phyloP scores from a whole-genome alignment of 495 filamentous ascomycete genomes.

The Podospora didyma region DNA sequence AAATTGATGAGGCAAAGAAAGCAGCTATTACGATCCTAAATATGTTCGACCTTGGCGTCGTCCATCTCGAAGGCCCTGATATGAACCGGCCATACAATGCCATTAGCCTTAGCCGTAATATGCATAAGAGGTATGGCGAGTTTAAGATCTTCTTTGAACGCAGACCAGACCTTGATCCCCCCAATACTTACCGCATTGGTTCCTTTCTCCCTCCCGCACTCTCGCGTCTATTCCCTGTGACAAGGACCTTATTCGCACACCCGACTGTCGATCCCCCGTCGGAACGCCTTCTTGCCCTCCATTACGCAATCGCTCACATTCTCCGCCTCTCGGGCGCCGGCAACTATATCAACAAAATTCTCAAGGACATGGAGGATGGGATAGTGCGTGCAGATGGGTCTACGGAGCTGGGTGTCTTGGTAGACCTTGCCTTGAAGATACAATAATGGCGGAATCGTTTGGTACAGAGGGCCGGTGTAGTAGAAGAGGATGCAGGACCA shows the following conservation, averaged over 20 bases:
- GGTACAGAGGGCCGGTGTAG: background rate
- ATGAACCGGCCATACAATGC: slow-evolving; percentile 14
- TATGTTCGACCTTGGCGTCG: background rate
- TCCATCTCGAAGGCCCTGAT: slow-evolving; percentile 8
- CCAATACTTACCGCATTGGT: slow-evolving; percentile 22
- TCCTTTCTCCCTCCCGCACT: slow-evolving; percentile 7
- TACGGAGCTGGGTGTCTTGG: background rate
- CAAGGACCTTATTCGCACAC: slow-evolving; percentile 4
- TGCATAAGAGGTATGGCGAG: slow-evolving; percentile 9
- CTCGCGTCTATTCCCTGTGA: background rate
- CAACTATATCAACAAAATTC: background rate
- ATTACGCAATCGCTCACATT: background rate
- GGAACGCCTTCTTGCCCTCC: slow-evolving; percentile 15
- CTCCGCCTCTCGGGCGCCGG: background rate
- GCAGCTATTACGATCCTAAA: background rate
- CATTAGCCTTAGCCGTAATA: slow-evolving; percentile 7
- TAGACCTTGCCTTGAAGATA: background rate
- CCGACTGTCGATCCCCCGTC: slow-evolving; percentile 24
- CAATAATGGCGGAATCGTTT: background rate
- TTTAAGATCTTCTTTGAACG: slow-evolving; percentile 12
- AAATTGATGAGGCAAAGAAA: background rate
- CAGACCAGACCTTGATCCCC: background rate
- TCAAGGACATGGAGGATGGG: background rate
- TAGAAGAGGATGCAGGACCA: background rate
- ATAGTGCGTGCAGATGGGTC: background rate